Base-by-base conservation (phyloP, 257 asterid species). In the Mentha longifolia region DNA sequence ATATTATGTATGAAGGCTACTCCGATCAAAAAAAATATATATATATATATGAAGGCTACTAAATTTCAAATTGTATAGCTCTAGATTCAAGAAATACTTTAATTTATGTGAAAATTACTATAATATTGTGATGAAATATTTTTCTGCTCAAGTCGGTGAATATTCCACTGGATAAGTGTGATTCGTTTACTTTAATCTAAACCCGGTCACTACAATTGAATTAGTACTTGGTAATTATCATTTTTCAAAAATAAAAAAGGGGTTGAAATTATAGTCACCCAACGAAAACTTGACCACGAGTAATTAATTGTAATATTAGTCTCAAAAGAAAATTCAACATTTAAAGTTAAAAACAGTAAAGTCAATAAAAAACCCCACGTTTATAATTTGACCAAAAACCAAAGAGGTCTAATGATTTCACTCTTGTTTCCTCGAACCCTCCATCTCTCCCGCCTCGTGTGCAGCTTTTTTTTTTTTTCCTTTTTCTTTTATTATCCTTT, bases 311-410 rank as follows among this genome's bases (percentile, higher is more conserved):
- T n/a, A n/a, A n/a, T n/a, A n/a, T n/a, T n/a, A n/a, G n/a, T n/a
- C n/a, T 22, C 25, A 22, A 22, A 28, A 28, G 31, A 28, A 3
- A 28, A 28, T 1, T 28, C 31, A 28, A 28, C 31, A n/a, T 28
- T 1, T 28, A 28, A 28, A 28, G 31, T 28, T 28, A 3, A n/a
- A 3, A 50, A 6, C 5, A 51, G 7, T 5, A 19, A 12, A 19
- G 19, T 13, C 13, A 61, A 62, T 20, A 28, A 28, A 28, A 41
- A 13, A 52, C 52, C 17, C 20, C 77, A 65, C 77, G 72, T 73
- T 60, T 70, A 0, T 65, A 1, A 39, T 41, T 73, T 73, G 66
- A 73, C 71, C 49, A 72, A 58, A 17, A 59, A 73, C 51, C 59
- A 73, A 59, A 11, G 51, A 41, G 52, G 15, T 64, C 57, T 19